Conservation (phyloP, 176 grass and related monocot genomes). For the Aegilops bicornis region DNA sequence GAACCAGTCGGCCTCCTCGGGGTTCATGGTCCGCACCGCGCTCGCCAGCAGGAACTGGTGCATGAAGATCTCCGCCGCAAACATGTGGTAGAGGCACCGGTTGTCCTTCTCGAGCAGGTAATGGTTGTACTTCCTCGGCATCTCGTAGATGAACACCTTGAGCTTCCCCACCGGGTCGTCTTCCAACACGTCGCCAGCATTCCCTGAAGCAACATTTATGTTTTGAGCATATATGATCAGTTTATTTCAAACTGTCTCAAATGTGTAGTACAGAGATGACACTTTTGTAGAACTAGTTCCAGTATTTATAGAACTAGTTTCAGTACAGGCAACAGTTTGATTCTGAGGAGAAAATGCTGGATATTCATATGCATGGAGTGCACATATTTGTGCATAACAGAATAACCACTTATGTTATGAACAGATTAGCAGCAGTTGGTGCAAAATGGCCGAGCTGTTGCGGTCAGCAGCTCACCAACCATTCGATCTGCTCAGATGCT, state of each 20-base stretch:
- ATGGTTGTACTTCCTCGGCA: conserved; percentile 65
- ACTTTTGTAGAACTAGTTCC: neutral
- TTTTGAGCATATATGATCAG: neutral
- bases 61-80: conserved; percentile 75
- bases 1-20: conserved; percentile 65
- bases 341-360: neutral
- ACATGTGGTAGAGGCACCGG: conserved; percentile 65
- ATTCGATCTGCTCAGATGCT: conserved; percentile 12
- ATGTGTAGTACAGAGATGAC: neutral
- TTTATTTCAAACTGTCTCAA: neutral
- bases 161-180: conserved; percentile 63
- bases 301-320: neutral
- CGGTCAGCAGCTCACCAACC: conserved; percentile 40
- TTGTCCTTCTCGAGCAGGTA: conserved; percentile 51
- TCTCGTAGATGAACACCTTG: conserved; percentile 68
- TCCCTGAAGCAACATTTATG: conserved; percentile 2
- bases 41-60: conserved; percentile 60
- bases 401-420: neutral
- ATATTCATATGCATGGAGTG: no score
- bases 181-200: conserved; percentile 41
- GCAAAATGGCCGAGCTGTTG: conserved; percentile 16
- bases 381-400: neutral
- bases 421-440: conserved; percentile 10
- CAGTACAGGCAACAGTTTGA: neutral
- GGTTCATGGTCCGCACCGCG: conserved; percentile 56